Base-by-base conservation (phyloP, 139 green algal genomes). In the Chlorella sp. region DNA sequence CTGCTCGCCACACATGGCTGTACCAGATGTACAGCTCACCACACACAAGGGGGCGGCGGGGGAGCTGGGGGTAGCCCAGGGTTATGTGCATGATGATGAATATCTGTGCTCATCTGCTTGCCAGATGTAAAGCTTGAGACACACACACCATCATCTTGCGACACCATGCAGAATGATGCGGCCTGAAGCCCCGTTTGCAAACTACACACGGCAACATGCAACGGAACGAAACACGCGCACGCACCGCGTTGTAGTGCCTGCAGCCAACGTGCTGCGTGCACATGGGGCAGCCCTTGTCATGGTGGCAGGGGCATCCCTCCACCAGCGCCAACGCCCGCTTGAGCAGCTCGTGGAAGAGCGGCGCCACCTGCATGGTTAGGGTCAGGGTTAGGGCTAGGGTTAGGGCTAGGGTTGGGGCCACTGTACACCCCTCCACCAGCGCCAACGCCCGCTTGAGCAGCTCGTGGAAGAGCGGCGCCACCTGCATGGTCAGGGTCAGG, bases 241-340 rank as follows among this genome's bases (percentile, higher is more conserved):
- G 55, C 55, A 88, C 80, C 26, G 77, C 75, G 75, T 97, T 97
- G 85, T 98, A 97, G 77, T 94, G 86, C 24, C 68, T 63, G 85
- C 93, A 98, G 60, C 83, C 71, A 23, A 85, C 75, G 77, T 91
- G 84, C 79, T 98, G 94, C n/a, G 94, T 79, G 80, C 94, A 98
- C 26, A 60, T 50, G 5, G 94, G 94, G 80, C 94, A 98, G 72
- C 94, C 93, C 24, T 64, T 76, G 14, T 61, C 62, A 10, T 77
- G 72, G 1, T 31, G 34, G 79, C 94, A 98, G 66, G 31, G 22
- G 78, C 94, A 98, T 10, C 59, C 71, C 2, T 62, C 2, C 24
- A 98, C 82, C 5, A 97, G 83, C 51, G 81, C 68, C 31, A 95
- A 65, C 2, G 93, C 94, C 3, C 69, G 70, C 65, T 73, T 23